Evolutionary conservation across 1,284 basidiomycete species (phyloP).

Genomic region (Boletus smithii): DNA sequence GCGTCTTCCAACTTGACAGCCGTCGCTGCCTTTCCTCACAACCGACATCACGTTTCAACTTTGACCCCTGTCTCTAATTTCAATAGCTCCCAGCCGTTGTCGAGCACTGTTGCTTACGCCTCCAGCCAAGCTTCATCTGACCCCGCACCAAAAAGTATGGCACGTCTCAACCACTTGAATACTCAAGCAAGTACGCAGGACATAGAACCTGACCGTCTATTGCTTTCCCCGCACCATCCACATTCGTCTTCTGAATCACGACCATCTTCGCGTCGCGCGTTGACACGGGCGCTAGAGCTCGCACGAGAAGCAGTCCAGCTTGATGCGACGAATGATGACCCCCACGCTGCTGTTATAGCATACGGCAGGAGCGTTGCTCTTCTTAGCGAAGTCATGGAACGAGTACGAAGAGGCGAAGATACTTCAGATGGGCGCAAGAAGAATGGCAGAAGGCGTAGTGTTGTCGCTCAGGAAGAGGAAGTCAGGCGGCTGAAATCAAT

Average conservation of each 20-base stretch:
- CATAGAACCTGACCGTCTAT: conserved; percentile 41
- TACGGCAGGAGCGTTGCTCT: conserved; percentile 80
- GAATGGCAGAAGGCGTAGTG: conserved; percentile 65
- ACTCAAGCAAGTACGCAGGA: conserved; percentile 36
- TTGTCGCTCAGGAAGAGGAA: conserved; percentile 82
- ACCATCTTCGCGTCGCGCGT: conserved; percentile 71
- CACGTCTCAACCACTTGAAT: conserved; percentile 40
- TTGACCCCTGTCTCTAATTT: conserved; percentile 31
- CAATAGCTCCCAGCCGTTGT: conserved; percentile 24
- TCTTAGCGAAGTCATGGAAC: conserved; percentile 82
- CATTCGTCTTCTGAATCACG: conserved; percentile 39
- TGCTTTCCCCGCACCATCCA: conserved; percentile 43
- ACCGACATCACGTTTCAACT: conserved; percentile 43
- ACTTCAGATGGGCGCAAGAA: conserved; percentile 58
- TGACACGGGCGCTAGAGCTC: conserved; percentile 77
- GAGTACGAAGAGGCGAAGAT: conserved; percentile 78
- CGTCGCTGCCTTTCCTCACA: conserved; percentile 59
- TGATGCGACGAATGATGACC: conserved; percentile 78
- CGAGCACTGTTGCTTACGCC: conserved; percentile 36
- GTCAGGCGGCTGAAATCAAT: conserved; percentile 76
- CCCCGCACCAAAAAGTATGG: conserved; percentile 50
- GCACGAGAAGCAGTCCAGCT: conserved; percentile 79
- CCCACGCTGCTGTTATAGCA: conserved; percentile 74
- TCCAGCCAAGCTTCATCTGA: conserved; percentile 44
- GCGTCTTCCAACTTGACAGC: conserved; percentile 55